Percentiles rank a stretch among this genome's conserved stretches.
phyloP scores from a whole-genome alignment of 1,139 yeast species.

The Kodamaea ohmeri region DNA sequence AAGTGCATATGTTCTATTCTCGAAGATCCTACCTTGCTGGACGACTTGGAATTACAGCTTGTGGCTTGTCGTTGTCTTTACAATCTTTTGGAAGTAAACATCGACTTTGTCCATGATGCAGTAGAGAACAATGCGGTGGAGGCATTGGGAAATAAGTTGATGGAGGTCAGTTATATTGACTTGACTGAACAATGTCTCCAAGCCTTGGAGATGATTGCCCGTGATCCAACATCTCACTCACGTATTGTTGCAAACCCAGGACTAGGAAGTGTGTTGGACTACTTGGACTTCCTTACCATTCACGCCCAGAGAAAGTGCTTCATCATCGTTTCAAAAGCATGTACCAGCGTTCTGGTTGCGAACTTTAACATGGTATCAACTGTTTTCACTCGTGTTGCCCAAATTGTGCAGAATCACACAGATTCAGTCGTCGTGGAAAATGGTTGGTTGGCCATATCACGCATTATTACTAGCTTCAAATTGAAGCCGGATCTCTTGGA shows the following conservation, averaged over 20 bases:
- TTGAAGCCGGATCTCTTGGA: slow-evolving; percentile 45
- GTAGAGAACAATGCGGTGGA: slow-evolving; percentile 67
- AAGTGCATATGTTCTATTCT: slow-evolving; percentile 57
- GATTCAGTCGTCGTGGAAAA: slow-evolving; percentile 68
- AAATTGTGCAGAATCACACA: slow-evolving; percentile 55
- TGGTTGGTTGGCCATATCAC: slow-evolving; percentile 65
- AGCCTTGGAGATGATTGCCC: slow-evolving; percentile 66
- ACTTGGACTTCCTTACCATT: slow-evolving; percentile 82
- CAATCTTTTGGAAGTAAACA: slow-evolving; percentile 75
- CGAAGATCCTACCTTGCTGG: slow-evolving; percentile 55
- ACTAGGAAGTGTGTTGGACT: slow-evolving; percentile 64
- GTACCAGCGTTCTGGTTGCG: slow-evolving; percentile 45
- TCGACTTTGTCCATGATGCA: slow-evolving; percentile 62
- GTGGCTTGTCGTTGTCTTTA: slow-evolving; percentile 84
- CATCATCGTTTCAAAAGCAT: slow-evolving; percentile 73
- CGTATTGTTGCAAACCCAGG: slow-evolving; percentile 59
- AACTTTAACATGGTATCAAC: slow-evolving; percentile 51
- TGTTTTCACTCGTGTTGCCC: slow-evolving; percentile 60
- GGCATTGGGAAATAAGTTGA: slow-evolving; percentile 61
- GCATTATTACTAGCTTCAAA: slow-evolving; percentile 56
- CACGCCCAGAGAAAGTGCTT: slow-evolving; percentile 89
- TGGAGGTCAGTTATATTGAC: slow-evolving; percentile 82
- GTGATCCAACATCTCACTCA: slow-evolving; percentile 49
- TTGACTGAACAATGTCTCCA: slow-evolving; percentile 90
- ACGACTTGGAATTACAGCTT: slow-evolving; percentile 74